phyloP scores from a whole-genome alignment of 139 green algal genomes.

The Asterochloris erici region DNA sequence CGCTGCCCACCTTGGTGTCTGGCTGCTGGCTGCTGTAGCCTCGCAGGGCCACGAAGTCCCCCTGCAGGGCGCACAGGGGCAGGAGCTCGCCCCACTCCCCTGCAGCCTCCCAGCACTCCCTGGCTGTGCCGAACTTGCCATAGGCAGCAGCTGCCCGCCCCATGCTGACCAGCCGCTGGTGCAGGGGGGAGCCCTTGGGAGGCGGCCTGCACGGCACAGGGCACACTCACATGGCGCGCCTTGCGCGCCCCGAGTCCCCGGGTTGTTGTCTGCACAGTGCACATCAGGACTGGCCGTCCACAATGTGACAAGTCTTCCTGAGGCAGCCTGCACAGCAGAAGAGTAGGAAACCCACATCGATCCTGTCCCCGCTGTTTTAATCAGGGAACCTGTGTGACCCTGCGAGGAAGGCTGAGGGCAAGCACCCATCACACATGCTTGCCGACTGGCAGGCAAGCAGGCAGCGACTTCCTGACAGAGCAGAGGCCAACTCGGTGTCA shows the following conservation, averaged over 20 bases:
- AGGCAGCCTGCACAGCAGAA: no score
- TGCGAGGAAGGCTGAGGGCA: background rate
- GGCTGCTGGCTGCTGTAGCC: slow-evolving; percentile 13
- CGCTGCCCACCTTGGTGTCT: background rate
- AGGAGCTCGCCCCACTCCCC: slow-evolving; percentile 43
- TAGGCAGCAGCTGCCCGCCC: slow-evolving; percentile 39
- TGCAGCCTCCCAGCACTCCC: slow-evolving; percentile 32
- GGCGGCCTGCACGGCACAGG: slow-evolving; percentile 24
- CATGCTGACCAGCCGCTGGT: slow-evolving; percentile 28
- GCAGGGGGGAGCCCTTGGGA: slow-evolving; percentile 23
- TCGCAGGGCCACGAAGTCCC: slow-evolving; percentile 43
- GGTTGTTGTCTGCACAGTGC: no score
- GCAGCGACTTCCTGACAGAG: background rate
- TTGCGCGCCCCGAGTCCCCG: no score
- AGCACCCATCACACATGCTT: background rate
- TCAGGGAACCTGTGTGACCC: no score
- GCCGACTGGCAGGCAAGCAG: background rate
- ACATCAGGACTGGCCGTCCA: background rate
- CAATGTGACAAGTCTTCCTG: no score
- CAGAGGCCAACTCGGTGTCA: background rate
- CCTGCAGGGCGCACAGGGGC: slow-evolving; percentile 50
- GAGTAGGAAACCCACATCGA: no score
- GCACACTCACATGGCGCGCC: background rate
- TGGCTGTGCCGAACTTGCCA: slow-evolving; percentile 37
- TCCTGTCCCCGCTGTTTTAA: no score